phyloP scores from a whole-genome alignment of 2,329 filamentous ascomycete genomes.

The Talaromyces sp. region DNA sequence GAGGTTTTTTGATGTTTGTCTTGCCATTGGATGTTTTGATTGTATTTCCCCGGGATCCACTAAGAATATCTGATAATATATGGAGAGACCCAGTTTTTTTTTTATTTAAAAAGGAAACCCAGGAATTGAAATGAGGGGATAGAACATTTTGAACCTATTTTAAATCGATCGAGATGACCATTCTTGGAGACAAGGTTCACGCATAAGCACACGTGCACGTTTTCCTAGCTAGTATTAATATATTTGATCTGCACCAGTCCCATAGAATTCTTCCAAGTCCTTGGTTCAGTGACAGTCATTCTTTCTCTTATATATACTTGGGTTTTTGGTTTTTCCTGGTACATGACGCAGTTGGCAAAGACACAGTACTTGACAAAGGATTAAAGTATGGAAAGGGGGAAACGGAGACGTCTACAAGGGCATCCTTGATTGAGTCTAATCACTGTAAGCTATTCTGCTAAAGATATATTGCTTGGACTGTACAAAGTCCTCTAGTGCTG shows the following conservation, averaged over 20 bases:
- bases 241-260: background rate
- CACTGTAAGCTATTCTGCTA: background rate
- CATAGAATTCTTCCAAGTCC: background rate
- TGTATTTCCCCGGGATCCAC: background rate
- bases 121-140: background rate
- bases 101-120: background rate
- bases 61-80: background rate
- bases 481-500: background rate
- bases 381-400: background rate
- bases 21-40: background rate
- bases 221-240: background rate
- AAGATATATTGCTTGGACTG: background rate
- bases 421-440: background rate
- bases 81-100: background rate
- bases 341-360: background rate
- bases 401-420: background rate
- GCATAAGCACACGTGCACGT: background rate
- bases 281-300: background rate
- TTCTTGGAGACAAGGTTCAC: background rate
- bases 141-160: background rate
- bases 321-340: background rate
- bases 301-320: background rate
- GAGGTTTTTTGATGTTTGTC: background rate
- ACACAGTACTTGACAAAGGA: background rate
- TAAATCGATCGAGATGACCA: background rate